Conservation (phyloP, 23 red algal genomes). For the Pyropia haitanensis region DNA sequence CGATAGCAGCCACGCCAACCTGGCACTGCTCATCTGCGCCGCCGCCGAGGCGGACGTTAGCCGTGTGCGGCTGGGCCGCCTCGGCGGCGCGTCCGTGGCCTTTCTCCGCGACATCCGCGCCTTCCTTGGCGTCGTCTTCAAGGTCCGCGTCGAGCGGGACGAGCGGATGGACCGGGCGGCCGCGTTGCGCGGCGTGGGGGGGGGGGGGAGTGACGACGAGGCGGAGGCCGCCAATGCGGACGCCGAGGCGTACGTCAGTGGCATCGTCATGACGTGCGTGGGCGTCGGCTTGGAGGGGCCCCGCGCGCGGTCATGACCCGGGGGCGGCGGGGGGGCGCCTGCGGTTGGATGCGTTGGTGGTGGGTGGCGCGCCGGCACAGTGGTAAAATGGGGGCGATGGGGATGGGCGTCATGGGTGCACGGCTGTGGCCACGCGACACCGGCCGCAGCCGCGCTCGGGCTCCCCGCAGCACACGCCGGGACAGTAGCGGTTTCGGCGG, state of each 20-base stretch:
- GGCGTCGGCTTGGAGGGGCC: conserved; percentile 22
- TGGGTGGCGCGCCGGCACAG: too few species aligned
- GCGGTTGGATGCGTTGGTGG: too few species aligned
- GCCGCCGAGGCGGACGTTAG: conserved; percentile 55
- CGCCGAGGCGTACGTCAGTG: conserved; percentile 2
- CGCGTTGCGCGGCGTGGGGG: not conserved
- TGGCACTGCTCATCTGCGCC: conserved; percentile 55
- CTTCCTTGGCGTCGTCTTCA: conserved; percentile 76
- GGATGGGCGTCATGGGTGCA: too few species aligned
- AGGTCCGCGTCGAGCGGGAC: conserved; percentile 22
- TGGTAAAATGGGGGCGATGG: too few species aligned
- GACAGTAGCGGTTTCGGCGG: too few species aligned
- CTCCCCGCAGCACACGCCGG: too few species aligned
- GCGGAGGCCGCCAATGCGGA: conserved; percentile 3
- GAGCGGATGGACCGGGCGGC: not conserved
- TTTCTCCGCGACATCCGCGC: conserved; percentile 59
- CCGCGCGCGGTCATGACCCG: too few species aligned
- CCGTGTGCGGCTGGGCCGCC: conserved; percentile 34
- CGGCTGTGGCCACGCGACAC: too few species aligned
- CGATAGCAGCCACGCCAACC: conserved; percentile 26
- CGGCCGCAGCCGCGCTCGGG: too few species aligned
- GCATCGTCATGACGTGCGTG: conserved; percentile 43
- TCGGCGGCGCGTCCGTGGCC: conserved; percentile 35
- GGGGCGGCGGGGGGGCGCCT: too few species aligned
- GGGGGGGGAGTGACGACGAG: conserved; percentile 2